phyloP scores from a whole-genome alignment of 1,284 basidiomycete genomes.

The Apiotrichum domesticum region DNA sequence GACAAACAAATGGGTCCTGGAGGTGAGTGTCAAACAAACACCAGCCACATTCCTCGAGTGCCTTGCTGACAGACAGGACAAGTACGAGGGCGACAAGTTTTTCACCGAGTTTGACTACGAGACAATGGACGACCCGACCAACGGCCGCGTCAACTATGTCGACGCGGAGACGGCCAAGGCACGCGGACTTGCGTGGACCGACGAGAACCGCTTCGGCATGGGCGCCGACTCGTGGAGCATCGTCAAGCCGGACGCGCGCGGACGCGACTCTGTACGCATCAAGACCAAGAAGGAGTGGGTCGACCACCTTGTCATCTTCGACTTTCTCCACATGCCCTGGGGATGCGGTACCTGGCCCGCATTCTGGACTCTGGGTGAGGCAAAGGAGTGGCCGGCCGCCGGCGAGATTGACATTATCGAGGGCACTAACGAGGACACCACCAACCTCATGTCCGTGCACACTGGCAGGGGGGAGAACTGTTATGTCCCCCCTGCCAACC shows the following conservation, averaged over 20 bases:
- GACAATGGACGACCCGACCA: conserved; percentile 7
- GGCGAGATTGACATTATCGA: conserved; percentile 87
- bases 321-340: conserved; percentile 43
- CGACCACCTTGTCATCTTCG: conserved; percentile 37
- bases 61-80: neutral
- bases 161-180: neutral
- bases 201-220: conserved; percentile 23
- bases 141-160: conserved; percentile 11
- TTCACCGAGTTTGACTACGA: conserved; percentile 5
- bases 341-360: conserved; percentile 57
- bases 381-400: conserved; percentile 58
- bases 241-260: conserved; percentile 22
- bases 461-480: conserved; percentile 48
- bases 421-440: conserved; percentile 43
- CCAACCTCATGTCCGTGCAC: conserved; percentile 10
- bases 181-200: conserved; percentile 5
- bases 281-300: conserved; percentile 35
- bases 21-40: too few species aligned
- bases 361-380: conserved; percentile 57
- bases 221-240: conserved; percentile 27
- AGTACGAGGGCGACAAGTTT: conserved; percentile 4
- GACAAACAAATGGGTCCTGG: neutral
- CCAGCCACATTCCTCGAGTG: too few species aligned
- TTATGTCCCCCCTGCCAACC: conserved; percentile 19
- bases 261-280: conserved; percentile 41